Evolutionary conservation across 116 monocot species (phyloP).

Genomic region (Trichopus zeylanicus): DNA sequence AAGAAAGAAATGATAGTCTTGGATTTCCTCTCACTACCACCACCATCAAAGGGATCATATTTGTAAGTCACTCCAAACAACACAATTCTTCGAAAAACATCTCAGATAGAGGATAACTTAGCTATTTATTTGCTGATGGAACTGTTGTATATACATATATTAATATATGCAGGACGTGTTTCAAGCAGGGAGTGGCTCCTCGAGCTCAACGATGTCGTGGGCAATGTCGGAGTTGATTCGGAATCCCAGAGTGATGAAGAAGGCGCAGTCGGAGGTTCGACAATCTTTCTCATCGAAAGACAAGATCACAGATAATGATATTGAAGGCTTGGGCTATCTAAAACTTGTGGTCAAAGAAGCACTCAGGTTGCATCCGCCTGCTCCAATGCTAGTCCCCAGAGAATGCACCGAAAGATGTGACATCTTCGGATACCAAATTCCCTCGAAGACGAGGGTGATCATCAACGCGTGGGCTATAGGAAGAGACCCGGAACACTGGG

Average conservation of each 20-base stretch:
- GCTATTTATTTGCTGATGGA: no score
- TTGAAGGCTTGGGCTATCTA: not conserved
- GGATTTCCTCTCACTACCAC: not conserved
- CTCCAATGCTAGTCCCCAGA: not conserved
- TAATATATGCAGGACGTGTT: constrained; percentile 6
- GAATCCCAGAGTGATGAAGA: constrained; percentile 5
- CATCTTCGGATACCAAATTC: not conserved
- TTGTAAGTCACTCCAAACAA: not conserved
- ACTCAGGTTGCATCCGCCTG: constrained; percentile 7
- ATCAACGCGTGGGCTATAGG: constrained; percentile 4
- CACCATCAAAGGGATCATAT: constrained; percentile 9
- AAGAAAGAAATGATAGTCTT: not conserved
- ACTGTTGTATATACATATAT: no score
- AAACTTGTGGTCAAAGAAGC: constrained; percentile 5
- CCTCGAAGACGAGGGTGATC: not conserved
- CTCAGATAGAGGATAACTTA: no score
- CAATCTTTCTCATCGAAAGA: not conserved
- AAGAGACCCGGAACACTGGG: no score
- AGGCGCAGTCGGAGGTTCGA: constrained; percentile 1
- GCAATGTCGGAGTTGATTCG: constrained; percentile 5
- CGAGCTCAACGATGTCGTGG: not conserved
- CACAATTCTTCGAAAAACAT: no score
- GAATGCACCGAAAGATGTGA: not conserved
- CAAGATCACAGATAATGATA: not conserved
- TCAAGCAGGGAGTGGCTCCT: not conserved